Conservation (phyloP, 2,329 filamentous ascomycete species). For the Pseudodiploospora longispora region DNA sequence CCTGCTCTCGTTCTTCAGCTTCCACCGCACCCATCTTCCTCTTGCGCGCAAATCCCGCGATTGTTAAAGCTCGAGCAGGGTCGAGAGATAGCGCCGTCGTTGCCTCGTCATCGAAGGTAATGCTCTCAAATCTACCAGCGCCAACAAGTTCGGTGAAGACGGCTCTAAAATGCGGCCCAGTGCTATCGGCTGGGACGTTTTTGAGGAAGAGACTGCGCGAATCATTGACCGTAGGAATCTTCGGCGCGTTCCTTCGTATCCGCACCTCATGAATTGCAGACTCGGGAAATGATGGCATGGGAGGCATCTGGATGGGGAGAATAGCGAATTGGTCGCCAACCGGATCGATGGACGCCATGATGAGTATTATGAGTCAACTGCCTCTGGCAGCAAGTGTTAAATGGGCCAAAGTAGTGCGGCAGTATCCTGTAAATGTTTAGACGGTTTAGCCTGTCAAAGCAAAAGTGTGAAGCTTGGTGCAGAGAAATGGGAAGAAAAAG, state of each 20-base stretch:
- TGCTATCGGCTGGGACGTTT: slow-evolving; percentile 80
- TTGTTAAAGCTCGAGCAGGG: slow-evolving; percentile 38
- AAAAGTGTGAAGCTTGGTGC: not conserved
- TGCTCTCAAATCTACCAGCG: slow-evolving; percentile 67
- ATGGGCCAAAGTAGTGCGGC: no score
- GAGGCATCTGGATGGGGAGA: slow-evolving; percentile 59
- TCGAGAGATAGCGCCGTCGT: slow-evolving; percentile 33
- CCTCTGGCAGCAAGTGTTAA: no score
- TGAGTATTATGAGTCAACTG: not conserved
- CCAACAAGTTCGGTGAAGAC: slow-evolving; percentile 70
- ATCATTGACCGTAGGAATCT: slow-evolving; percentile 64
- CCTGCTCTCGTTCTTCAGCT: slow-evolving; percentile 43
- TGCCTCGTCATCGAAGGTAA: slow-evolving; percentile 62
- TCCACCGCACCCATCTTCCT: slow-evolving; percentile 40
- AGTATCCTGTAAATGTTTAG: not conserved
- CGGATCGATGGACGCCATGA: slow-evolving; percentile 21
- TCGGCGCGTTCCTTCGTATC: slow-evolving; percentile 74
- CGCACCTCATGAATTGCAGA: slow-evolving; percentile 75
- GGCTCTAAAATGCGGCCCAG: slow-evolving; percentile 64
- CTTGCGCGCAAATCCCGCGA: slow-evolving; percentile 31
- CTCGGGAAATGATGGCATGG: slow-evolving; percentile 53
- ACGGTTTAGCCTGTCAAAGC: not conserved
- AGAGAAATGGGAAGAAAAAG: slow-evolving; percentile 1
- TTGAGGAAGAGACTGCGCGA: slow-evolving; percentile 80
- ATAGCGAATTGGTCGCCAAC: slow-evolving; percentile 53